Conservation (phyloP, 148 eudicot species). For the Persicaria maculosa region DNA sequence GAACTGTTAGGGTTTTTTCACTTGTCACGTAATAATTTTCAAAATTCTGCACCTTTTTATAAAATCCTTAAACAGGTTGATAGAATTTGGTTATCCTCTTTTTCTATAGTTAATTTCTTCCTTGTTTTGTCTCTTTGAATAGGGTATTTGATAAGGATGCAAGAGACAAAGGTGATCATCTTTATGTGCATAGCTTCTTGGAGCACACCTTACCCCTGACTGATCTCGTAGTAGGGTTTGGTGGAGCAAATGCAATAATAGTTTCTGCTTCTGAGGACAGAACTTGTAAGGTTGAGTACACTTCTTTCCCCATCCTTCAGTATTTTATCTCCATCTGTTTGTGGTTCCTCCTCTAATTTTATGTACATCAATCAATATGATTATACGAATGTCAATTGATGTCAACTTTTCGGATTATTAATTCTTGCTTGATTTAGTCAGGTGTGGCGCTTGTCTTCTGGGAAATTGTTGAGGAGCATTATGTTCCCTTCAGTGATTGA, state of each 20-base stretch:
- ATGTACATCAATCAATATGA: background rate
- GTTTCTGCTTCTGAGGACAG: conserved; percentile 89
- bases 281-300: conserved; percentile 66
- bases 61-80: background rate
- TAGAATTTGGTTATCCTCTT: background rate
- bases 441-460: conserved; percentile 82
- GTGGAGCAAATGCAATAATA: conserved; percentile 75
- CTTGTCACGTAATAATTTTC: conserved; percentile 44
- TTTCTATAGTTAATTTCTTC: background rate
- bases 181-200: conserved; percentile 60
- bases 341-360: background rate
- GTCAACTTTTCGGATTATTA: conserved; percentile 10
- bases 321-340: background rate
- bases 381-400: background rate
- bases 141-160: conserved; percentile 72
- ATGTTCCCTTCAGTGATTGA: conserved; percentile 65
- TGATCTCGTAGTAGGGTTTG: conserved; percentile 66
- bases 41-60: background rate
- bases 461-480: conserved; percentile 59
- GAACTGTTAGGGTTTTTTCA: conserved; percentile 79
- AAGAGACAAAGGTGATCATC: conserved; percentile 48
- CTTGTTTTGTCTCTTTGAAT: background rate
- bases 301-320: background rate
- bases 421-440: conserved; percentile 15
- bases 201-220: conserved; percentile 73